Percentiles rank a stretch among this genome's conserved stretches.
Conservation (phyloP, 192 early-diverging fungal genomes). For the Coemansia sp. region DNA sequence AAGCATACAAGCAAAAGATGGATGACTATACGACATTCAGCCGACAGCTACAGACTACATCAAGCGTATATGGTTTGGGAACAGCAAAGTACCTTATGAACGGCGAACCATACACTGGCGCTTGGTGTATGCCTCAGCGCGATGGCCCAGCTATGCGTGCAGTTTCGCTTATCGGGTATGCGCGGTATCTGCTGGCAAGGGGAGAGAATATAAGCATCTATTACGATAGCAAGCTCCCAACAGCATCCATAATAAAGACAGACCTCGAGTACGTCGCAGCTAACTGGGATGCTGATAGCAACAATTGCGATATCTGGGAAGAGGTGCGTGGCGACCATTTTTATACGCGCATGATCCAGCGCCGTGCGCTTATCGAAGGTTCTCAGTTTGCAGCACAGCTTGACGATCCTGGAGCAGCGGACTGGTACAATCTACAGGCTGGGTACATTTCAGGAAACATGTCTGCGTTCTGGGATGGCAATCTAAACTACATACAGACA, state of each 20-base stretch:
- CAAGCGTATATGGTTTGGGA: neutral
- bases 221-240: slow-evolving; percentile 3
- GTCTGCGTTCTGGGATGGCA: neutral
- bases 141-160: slow-evolving; percentile 8
- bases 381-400: slow-evolving; percentile 2
- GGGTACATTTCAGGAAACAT: slow-evolving; percentile 9
- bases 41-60: slow-evolving; percentile 6
- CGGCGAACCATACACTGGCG: slow-evolving; percentile 2
- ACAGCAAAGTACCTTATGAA: slow-evolving; percentile 8
- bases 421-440: neutral
- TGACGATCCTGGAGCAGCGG: neutral
- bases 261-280: slow-evolving; percentile 3
- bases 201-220: neutral
- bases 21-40: neutral
- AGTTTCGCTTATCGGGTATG: slow-evolving; percentile 5
- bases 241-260: slow-evolving; percentile 3
- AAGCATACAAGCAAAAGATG: neutral
- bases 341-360: slow-evolving; percentile 6
- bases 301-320: slow-evolving; percentile 8
- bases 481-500: neutral
- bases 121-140: slow-evolving; percentile 8
- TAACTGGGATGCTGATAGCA: slow-evolving; percentile 4
- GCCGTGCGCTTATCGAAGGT: slow-evolving; percentile 6
- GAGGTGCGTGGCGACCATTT: slow-evolving; percentile 5
- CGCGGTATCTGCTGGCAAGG: neutral